These are phyloP conservation scores for Seiridium unicorne DNA, from an alignment of 2,329 filamentous ascomycete species.

Conservation along the genomic window DNA sequence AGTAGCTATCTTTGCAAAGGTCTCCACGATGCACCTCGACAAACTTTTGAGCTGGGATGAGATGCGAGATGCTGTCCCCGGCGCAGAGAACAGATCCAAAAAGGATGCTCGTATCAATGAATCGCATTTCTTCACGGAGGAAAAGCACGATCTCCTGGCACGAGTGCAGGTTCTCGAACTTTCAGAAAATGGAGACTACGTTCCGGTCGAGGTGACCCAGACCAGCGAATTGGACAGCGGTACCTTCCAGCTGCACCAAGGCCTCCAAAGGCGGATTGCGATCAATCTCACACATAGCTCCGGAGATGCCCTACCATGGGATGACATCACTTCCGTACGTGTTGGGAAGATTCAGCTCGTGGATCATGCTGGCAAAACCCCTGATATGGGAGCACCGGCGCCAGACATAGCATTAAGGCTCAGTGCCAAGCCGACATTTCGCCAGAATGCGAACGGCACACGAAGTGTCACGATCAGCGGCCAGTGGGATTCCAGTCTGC, in stretches of 20 bases:
- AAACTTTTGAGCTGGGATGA: constrained; percentile 98
- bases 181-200: constrained; percentile 85
- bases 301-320: constrained; percentile 84
- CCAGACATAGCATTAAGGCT: constrained; percentile 77
- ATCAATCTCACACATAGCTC: constrained; percentile 91
- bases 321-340: constrained; percentile 73
- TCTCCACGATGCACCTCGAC: constrained; percentile 91
- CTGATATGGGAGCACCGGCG: constrained; percentile 70
- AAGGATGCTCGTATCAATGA: constrained; percentile 76
- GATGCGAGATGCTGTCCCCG: constrained; percentile 77
- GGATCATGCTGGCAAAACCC: constrained; percentile 80
- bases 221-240: constrained; percentile 80
- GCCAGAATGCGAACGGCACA: constrained; percentile 86
- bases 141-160: constrained; percentile 89
- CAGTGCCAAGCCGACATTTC: constrained; percentile 73
- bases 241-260: constrained; percentile 93
- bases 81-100: constrained; percentile 52
- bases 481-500: constrained; percentile 95
- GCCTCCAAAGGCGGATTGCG: constrained; percentile 82
- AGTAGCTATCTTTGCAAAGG: constrained; percentile 87
- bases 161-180: constrained; percentile 88
- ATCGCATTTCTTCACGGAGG: constrained; percentile 88
- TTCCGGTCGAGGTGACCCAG: constrained; percentile 90
- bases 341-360: constrained; percentile 81
- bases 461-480: constrained; percentile 82